Base-by-base conservation (phyloP, 768 basidiomycete species). In the Phlegmacium glaucopus region DNA sequence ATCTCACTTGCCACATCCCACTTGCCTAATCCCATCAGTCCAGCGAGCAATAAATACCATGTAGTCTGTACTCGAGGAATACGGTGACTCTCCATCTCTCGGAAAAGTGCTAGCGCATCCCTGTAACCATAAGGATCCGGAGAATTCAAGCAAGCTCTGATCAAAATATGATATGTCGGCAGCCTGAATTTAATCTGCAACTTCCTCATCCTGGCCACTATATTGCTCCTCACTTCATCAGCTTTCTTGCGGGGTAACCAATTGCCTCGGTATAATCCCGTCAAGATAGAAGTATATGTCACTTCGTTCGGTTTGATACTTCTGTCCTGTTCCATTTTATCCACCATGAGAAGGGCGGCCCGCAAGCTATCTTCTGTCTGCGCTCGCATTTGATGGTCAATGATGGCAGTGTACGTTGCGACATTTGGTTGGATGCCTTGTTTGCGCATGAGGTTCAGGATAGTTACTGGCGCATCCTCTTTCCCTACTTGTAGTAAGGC, bases 261-360 rank as follows among this genome's bases (percentile, higher is more conserved):
- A 8, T 66, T 56, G 12, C 77, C 79, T 25, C 83, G 77, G 60
- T 88, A 79, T 53, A 94, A 72, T 4, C 84, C 87, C 7, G 83
- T 71, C 40, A 96, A 72, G 41, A 96, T 71, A 2, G 82, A 72
- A 0, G 92, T 94, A 66, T 93, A 98, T 25, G 90, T 93, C 51
- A 92, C 76, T 49, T 82, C 80, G 60, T 87, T 94, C 1, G 90
- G 86, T 39, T 63, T 63, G 18, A 71, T 63, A 4, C 69, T 61
- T 4, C 69, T 63, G 44, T 76, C 67, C 44, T 71, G 64, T 63
- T 92, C 93, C 89, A 97, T 93, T 58, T 74, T 76, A 45, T 72
- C 65, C 47, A 96, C 68, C 44, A 97, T 64, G n/a, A 78, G 71
- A 56, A 94, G 68, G 1, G 85, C 90, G 2, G 79, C 77, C 4